Evolutionary conservation across 2,329 filamentous ascomycete genomes (phyloP), one percentile per base, ranked within the genome.

Genomic region (Aspergillus sp.): DNA sequence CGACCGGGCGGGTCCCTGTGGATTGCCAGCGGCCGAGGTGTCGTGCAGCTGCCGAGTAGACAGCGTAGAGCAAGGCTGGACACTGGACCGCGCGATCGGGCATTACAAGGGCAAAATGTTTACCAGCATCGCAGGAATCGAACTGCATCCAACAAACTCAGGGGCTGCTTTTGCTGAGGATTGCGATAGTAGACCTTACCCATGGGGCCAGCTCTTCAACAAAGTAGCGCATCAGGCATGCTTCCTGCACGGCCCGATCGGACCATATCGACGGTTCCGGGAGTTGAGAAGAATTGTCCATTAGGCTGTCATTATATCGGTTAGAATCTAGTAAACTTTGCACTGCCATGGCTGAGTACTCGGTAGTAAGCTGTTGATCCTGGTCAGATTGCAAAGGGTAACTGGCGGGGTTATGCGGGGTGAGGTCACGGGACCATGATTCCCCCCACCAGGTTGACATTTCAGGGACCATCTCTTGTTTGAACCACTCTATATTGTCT

Each of bases 101-200:
- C 1, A 79, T 73, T 25, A 76, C 70, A 3, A 71, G 67, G 2
- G 69, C 70, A 59, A 79, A 80, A 61, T 78, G 74, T 9, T 70
- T 69, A 7, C 70, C 67, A 6, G 69, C 68, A 53, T 80, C 78
- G 58, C 76, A 79, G 1, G 75, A 67, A 58, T 79, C 77, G 60
- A 79, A 74, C 59, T 63, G 41, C 23, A 30, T 25, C 4, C 19
- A 8, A 15, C 41, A 30, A 8, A 2, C 0, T 15, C 12, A 36
- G 32, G 12, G 32, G 10, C 2, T 8, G n/a, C 19, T 13, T 4
- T 28, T 19, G 53, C 7, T 9, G 21, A 32, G n/a, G 13, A 4
- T 12, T 23, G n/a, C 3, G 15, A 6, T 4, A 49, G 2, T 10
- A 50, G 32, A 13, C 13, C 7, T 49, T 23, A 59, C 60, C 77